phyloP scores from a whole-genome alignment of 768 basidiomycete species.

The Pleurotus tuoliensis region DNA sequence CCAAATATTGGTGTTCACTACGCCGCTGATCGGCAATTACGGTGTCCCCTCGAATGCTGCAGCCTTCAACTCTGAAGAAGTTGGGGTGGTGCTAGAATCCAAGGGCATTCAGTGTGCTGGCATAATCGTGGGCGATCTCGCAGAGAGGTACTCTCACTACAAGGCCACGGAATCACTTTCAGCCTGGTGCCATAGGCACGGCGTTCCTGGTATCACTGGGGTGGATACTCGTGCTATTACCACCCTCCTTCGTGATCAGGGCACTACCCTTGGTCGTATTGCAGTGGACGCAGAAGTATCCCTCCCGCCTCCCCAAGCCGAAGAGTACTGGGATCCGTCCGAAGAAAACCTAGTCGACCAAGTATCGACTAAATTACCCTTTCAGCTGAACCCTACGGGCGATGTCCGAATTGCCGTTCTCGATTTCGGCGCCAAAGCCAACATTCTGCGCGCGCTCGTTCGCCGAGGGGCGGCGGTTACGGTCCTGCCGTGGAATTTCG shows the following conservation, averaged over 20 bases:
- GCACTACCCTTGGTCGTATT: constrained; percentile 91
- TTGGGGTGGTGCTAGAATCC: constrained; percentile 89
- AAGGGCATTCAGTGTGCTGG: constrained; percentile 86
- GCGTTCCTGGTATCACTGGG: constrained; percentile 91
- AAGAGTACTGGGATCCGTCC: constrained; percentile 94
- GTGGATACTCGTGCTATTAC: constrained; percentile 99
- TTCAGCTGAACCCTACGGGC: constrained; percentile 81
- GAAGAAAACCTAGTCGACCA: constrained; percentile 91
- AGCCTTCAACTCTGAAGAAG: constrained; percentile 68
- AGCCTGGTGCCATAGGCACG: constrained; percentile 88
- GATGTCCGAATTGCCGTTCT: constrained; percentile 92
- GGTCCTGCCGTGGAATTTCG: constrained; percentile 95
- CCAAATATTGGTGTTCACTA: constrained; percentile 98
- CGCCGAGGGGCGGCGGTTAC: constrained; percentile 90
- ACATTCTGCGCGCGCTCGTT: constrained; percentile 90
- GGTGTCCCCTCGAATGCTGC: constrained; percentile 85
- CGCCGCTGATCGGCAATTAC: constrained; percentile 98
- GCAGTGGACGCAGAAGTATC: constrained; percentile 75
- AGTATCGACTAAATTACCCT: constrained; percentile 81
- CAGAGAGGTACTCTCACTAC: constrained; percentile 93
- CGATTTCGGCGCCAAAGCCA: constrained; percentile 97
- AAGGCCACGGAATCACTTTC: constrained; percentile 89
- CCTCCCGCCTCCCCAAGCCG: constrained; percentile 49
- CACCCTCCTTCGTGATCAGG: constrained; percentile 88
- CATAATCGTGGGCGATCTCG: constrained; percentile 91